Evolutionary conservation across 345 rosid genomes (phyloP).

Genomic region (Bruguiera sexangula): DNA sequence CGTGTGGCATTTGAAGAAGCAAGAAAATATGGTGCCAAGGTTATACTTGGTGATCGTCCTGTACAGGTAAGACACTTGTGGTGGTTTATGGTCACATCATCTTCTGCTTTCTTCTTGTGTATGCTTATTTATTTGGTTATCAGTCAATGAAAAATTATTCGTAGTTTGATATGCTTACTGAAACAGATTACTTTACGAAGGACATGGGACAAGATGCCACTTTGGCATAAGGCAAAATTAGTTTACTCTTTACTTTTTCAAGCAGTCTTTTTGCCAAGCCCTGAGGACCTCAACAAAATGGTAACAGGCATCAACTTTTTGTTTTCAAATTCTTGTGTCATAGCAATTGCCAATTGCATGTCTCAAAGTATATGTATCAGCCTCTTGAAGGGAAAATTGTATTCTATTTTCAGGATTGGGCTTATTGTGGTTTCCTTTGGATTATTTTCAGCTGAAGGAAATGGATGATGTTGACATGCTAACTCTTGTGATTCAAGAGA

Average conservation of each 20-base stretch:
- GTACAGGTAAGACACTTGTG: slow-evolving; percentile 50
- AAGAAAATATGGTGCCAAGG: slow-evolving; percentile 66
- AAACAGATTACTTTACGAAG: slow-evolving; percentile 76
- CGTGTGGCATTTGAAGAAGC: slow-evolving; percentile 96
- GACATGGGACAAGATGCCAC: slow-evolving; percentile 88
- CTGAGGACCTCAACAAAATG: slow-evolving; percentile 81
- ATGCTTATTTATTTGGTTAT: neutral
- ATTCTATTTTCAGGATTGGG: too few relatives aligned
- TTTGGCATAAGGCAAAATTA: slow-evolving; percentile 84
- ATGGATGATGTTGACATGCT: slow-evolving; percentile 92
- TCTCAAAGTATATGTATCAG: too few relatives aligned
- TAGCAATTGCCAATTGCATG: too few relatives aligned
- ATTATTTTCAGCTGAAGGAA: slow-evolving; percentile 65
- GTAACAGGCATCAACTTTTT: slow-evolving; percentile 24
- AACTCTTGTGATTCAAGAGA: slow-evolving; percentile 94
- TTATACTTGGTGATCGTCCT: slow-evolving; percentile 94
- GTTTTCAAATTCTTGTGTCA: too few relatives aligned
- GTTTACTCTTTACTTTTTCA: slow-evolving; percentile 66
- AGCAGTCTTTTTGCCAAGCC: slow-evolving; percentile 77
- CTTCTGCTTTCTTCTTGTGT: slow-evolving; percentile 1
- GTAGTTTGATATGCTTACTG: slow-evolving; percentile 2
- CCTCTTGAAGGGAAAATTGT: too few relatives aligned
- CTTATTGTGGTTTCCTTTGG: slow-evolving; percentile 12
- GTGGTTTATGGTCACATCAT: neutral
- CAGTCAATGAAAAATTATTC: neutral